Percentiles rank a stretch among this genome's conserved stretches.
Evolutionary conservation across 2,329 filamentous ascomycete species (phyloP).

Genomic region (Tolypocladium sp.): DNA sequence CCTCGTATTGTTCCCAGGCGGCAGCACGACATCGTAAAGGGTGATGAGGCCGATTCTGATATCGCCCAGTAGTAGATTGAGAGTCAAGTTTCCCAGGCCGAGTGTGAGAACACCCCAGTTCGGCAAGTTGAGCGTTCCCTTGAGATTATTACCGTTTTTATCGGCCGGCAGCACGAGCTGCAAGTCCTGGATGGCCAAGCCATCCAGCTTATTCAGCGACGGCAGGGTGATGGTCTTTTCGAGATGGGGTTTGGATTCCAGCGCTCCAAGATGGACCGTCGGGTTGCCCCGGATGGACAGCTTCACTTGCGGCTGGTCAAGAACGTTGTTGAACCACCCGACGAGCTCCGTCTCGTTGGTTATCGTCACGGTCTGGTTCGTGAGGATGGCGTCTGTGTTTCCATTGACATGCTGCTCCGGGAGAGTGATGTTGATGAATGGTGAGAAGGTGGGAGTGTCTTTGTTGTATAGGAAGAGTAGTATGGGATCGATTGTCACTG

Average conservation of each 20-base stretch:
- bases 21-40: slow-evolving; percentile 28
- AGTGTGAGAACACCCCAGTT: slow-evolving; percentile 34
- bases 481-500: neutral
- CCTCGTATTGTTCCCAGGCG: slow-evolving; percentile 33
- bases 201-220: slow-evolving; percentile 28
- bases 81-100: slow-evolving; percentile 34
- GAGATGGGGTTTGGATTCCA: slow-evolving; percentile 18
- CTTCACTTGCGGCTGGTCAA: slow-evolving; percentile 2
- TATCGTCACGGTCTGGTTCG: slow-evolving; percentile 12
- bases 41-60: slow-evolving; percentile 27
- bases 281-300: slow-evolving; percentile 26
- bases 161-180: slow-evolving; percentile 27
- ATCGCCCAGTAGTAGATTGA: slow-evolving; percentile 32
- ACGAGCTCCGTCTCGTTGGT: neutral
- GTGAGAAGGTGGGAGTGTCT: neutral
- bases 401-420: slow-evolving; percentile 22
- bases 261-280: slow-evolving; percentile 26
- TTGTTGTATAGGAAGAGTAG: neutral
- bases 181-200: slow-evolving; percentile 28
- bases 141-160: slow-evolving; percentile 30
- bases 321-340: neutral
- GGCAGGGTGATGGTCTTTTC: slow-evolving; percentile 31
- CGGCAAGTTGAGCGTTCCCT: slow-evolving; percentile 32
- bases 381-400: slow-evolving; percentile 25
- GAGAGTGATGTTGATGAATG: slow-evolving; percentile 6